These are phyloP conservation scores for Willaertia magna DNA, from an alignment of 208 protist species.

Conservation along the genomic window DNA sequence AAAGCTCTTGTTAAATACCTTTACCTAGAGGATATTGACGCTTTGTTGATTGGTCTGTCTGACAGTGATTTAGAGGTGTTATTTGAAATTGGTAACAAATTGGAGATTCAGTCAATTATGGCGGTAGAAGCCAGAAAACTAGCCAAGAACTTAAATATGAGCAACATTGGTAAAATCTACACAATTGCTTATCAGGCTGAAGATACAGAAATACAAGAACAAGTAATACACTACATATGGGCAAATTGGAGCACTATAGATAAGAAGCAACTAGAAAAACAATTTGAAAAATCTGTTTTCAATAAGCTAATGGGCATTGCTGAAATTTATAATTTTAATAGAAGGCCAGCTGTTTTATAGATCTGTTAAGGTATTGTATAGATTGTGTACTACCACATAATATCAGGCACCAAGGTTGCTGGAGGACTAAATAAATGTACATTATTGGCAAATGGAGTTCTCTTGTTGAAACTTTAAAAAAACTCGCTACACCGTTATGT, in stretches of 20 bases:
- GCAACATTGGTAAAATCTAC: not conserved
- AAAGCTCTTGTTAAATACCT: not conserved
- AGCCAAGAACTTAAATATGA: not conserved
- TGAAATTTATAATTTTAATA: too few relatives aligned
- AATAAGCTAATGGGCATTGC: too few relatives aligned
- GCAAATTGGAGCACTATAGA: not conserved
- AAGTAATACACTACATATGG: not conserved
- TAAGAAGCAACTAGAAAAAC: not conserved
- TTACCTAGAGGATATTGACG: not conserved
- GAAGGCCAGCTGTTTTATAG: too few relatives aligned
- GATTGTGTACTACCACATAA: too few relatives aligned
- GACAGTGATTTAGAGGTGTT: not conserved
- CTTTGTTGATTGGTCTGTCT: too few relatives aligned
- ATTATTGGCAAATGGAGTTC: too few relatives aligned
- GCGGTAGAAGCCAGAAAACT: not conserved
- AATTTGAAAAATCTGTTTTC: too few relatives aligned
- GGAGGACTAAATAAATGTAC: too few relatives aligned
- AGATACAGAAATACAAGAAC: not conserved
- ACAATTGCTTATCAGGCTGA: not conserved
- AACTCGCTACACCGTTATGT: too few relatives aligned
- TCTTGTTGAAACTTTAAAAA: too few relatives aligned
- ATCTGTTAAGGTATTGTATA: too few relatives aligned
- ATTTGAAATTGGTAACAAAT: not conserved
- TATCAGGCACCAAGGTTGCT: too few relatives aligned
- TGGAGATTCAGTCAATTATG: not conserved